phyloP scores from a whole-genome alignment of 331 rosid species.

The Quercus lobata region DNA sequence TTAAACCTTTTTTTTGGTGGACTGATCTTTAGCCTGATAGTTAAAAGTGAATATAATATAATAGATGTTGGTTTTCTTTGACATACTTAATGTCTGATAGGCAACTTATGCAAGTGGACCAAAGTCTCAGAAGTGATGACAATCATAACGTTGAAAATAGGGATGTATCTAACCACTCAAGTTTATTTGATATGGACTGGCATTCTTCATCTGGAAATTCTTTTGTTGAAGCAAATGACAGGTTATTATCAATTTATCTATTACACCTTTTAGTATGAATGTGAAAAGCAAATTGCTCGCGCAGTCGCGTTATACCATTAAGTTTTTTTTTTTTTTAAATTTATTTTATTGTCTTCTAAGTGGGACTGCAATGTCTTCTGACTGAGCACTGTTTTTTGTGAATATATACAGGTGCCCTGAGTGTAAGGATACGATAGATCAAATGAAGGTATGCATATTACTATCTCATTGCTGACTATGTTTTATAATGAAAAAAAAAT shows the following conservation, averaged over 20 bases:
- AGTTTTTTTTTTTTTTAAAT: background rate
- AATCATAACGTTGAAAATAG: conserved; percentile 58
- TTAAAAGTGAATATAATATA: background rate
- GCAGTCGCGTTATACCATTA: background rate
- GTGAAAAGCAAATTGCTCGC: background rate
- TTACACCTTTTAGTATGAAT: background rate
- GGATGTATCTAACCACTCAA: conserved; percentile 60
- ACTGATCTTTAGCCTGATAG: background rate
- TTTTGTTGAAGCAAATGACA: conserved; percentile 67
- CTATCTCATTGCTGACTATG: conserved; percentile 11
- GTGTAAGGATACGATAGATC: background rate
- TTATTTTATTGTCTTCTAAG: background rate
- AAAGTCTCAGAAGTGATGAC: conserved; percentile 40
- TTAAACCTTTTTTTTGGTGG: background rate
- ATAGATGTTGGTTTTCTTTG: background rate
- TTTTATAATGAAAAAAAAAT: background rate
- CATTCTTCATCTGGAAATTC: conserved; percentile 89
- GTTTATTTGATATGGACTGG: conserved; percentile 72
- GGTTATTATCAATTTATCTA: conserved; percentile 37
- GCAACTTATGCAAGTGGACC: conserved; percentile 41
- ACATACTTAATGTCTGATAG: conserved; percentile 39
- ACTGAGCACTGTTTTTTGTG: background rate
- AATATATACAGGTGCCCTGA: conserved; percentile 39
- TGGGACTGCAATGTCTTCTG: background rate
- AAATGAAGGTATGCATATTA: background rate